Evolutionary conservation across 768 basidiomycete genomes (phyloP).

Genomic region (Phylloporus scabripes): DNA sequence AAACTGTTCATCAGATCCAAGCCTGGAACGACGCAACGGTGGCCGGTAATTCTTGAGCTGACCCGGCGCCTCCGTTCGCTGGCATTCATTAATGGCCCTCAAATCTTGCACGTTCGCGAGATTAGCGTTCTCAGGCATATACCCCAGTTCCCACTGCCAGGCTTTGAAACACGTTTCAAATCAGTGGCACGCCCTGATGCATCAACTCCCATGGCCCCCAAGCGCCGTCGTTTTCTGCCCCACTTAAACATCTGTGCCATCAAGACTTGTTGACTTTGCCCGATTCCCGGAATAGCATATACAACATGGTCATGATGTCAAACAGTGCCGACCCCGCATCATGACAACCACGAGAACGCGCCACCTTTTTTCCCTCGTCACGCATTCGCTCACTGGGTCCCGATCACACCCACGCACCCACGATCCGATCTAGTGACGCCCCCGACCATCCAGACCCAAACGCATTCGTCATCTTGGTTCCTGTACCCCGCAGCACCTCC

Average conservation of each 20-base stretch:
- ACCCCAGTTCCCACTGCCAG: background rate
- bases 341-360: background rate
- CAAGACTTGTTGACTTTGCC: background rate
- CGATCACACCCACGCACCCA: slow-evolving; percentile 48
- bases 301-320: background rate
- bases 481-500: slow-evolving; percentile 82
- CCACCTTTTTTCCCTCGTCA: background rate
- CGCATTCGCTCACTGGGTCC: too few species aligned
- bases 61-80: too few species aligned
- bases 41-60: too few species aligned
- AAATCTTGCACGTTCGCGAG: background rate
- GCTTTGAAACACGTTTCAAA: background rate
- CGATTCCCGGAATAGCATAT: background rate
- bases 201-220: background rate
- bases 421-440: slow-evolving; percentile 60
- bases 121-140: background rate
- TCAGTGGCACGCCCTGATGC: background rate
- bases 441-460: slow-evolving; percentile 72
- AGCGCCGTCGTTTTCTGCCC: background rate
- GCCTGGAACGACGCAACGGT: too few species aligned
- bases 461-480: slow-evolving; percentile 69
- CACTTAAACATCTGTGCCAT: background rate
- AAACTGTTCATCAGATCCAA: background rate
- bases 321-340: too few species aligned
- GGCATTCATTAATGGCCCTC: background rate